Conservation (phyloP, 441 rosid genomes). For the Breynia disticha region DNA sequence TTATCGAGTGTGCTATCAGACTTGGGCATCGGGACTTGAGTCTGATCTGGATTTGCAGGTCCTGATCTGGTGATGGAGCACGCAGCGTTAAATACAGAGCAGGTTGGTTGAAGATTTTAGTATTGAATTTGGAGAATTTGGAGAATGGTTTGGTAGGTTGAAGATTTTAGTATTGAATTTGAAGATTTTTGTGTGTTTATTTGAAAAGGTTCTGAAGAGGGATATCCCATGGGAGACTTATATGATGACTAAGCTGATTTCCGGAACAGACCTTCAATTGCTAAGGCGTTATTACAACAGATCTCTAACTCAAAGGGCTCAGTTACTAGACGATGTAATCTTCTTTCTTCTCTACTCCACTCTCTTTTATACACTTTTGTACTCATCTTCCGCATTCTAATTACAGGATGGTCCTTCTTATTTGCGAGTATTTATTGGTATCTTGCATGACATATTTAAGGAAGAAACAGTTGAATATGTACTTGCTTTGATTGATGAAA, state of each 20-base stretch:
- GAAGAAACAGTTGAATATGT: constrained; percentile 99
- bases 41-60: too few relatives aligned
- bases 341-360: too few relatives aligned
- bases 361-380: too few relatives aligned
- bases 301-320: constrained; percentile 69
- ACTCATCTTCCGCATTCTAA: constrained; percentile 9
- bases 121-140: too few relatives aligned
- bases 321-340: constrained; percentile 82
- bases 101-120: too few relatives aligned
- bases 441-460: constrained; percentile 74
- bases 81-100: too few relatives aligned
- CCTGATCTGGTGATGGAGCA: too few relatives aligned
- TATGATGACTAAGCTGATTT: constrained; percentile 77
- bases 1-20: too few relatives aligned
- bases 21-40: too few relatives aligned
- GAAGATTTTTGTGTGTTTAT: too few relatives aligned
- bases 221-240: constrained; percentile 99
- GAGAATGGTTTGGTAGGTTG: too few relatives aligned
- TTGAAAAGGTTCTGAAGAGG: constrained; percentile 91
- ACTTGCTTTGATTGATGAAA: constrained; percentile 84
- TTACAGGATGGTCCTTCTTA: constrained; percentile 92
- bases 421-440: constrained; percentile 70
- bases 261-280: constrained; percentile 78
- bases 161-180: too few relatives aligned
- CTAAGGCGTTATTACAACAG: constrained; percentile 75